Evolutionary conservation across 345 rosid species (phyloP).

Genomic region (Salix brachista): DNA sequence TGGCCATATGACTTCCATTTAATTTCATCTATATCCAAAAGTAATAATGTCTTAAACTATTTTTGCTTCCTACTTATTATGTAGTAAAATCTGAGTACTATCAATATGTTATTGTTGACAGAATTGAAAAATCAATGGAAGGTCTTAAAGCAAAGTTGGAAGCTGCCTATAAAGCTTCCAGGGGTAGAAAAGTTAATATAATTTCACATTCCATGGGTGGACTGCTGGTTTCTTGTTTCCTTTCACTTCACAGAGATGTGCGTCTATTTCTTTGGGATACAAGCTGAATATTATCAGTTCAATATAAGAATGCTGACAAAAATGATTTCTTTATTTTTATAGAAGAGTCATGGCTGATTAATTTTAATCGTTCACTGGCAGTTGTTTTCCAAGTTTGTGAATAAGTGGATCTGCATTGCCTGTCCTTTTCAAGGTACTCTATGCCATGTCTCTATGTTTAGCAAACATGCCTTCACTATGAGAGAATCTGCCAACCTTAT

Average conservation of each 20-base stretch:
- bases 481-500: background rate
- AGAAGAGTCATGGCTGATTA: slow-evolving; percentile 2
- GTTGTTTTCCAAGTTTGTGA: slow-evolving; percentile 70
- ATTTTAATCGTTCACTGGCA: slow-evolving; percentile 29
- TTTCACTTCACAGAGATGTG: slow-evolving; percentile 67
- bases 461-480: too few species aligned
- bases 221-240: slow-evolving; percentile 62
- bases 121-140: slow-evolving; percentile 55
- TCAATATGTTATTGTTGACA: slow-evolving; percentile 28
- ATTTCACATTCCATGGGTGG: slow-evolving; percentile 97
- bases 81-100: background rate
- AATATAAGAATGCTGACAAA: background rate
- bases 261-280: slow-evolving; percentile 14
- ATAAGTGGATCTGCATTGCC: slow-evolving; percentile 84
- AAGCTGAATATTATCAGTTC: slow-evolving; percentile 2
- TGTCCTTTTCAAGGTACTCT: slow-evolving; percentile 85
- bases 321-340: slow-evolving; percentile 8
- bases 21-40: background rate
- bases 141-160: slow-evolving; percentile 69
- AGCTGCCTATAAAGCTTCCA: slow-evolving; percentile 67
- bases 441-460: background rate
- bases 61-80: background rate
- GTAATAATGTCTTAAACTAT: background rate
- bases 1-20: background rate
- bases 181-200: slow-evolving; percentile 62